Percentiles rank a stretch among this genome's conserved stretches.
Conservation (phyloP, 2,329 filamentous ascomycete species). For the Pseudocercospora cruenta region DNA sequence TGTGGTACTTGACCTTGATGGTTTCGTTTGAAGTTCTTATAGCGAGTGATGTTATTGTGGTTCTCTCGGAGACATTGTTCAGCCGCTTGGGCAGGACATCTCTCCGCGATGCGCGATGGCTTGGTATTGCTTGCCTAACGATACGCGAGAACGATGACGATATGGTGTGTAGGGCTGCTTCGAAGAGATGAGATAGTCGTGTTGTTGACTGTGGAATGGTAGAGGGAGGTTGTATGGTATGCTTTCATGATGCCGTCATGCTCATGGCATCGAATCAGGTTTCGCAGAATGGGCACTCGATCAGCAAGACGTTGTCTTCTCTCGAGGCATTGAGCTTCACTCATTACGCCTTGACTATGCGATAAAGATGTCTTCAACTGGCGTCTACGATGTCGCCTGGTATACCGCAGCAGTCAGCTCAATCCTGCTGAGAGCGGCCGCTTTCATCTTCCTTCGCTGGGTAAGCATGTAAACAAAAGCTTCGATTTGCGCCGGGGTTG, state of each 20-base stretch:
- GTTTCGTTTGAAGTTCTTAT: not conserved
- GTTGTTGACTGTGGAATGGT: not conserved
- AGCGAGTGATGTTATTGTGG: not conserved
- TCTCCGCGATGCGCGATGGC: not conserved
- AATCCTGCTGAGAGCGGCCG: conserved; percentile 28
- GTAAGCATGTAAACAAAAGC: conserved; percentile 29
- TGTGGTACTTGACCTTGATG: not conserved
- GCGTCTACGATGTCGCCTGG: conserved; percentile 15
- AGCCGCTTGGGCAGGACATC: not conserved
- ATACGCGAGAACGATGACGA: conserved; percentile 2
- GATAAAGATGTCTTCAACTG: conserved; percentile 2
- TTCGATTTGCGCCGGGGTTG: conserved; percentile 27
- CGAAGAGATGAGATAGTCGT: not conserved
- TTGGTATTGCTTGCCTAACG: not conserved
- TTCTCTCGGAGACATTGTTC: not conserved
- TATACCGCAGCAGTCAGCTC: conserved; percentile 34
- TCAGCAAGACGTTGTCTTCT: not conserved
- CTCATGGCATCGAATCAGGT: not conserved
- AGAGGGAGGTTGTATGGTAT: not conserved
- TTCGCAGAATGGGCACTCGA: not conserved
- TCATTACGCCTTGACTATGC: not conserved
- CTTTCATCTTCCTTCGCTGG: conserved; percentile 43
- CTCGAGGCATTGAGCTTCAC: not conserved
- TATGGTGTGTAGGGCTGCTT: not conserved
- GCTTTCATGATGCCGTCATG: not conserved